Conservation (phyloP, 305 asterid species). For the Solanum hybrid region DNA sequence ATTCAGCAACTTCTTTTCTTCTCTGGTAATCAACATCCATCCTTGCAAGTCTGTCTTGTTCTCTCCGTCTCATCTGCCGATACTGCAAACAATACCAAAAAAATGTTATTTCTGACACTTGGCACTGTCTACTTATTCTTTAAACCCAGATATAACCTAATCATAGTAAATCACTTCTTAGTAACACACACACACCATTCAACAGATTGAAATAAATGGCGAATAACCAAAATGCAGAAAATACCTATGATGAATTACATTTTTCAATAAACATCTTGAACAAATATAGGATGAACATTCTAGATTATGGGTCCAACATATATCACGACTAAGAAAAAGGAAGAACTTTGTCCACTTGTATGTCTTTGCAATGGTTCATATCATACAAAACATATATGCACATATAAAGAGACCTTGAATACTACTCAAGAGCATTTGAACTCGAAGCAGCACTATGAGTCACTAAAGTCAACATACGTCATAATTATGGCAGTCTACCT, state of each 20-base stretch:
- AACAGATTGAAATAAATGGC: neutral
- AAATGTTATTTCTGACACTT: neutral
- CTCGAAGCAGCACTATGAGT: neutral
- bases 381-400: neutral
- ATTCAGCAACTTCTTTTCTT: conserved; percentile 68
- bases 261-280: neutral
- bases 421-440: neutral
- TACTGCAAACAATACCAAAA: conserved; percentile 37
- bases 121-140: neutral
- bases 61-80: conserved; percentile 96
- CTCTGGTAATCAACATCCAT: conserved; percentile 75
- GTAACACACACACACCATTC: neutral
- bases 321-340: neutral
- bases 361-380: neutral
- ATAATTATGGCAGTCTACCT: neutral
- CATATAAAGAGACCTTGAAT: neutral
- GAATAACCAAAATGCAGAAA: neutral
- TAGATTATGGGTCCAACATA: neutral
- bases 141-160: neutral
- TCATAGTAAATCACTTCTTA: neutral
- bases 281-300: neutral
- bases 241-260: neutral
- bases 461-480: neutral
- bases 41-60: conserved; percentile 86
- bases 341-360: neutral